Evolutionary conservation across 176 grass and related monocot genomes (phyloP).

Genomic region (Typha latifolia): DNA sequence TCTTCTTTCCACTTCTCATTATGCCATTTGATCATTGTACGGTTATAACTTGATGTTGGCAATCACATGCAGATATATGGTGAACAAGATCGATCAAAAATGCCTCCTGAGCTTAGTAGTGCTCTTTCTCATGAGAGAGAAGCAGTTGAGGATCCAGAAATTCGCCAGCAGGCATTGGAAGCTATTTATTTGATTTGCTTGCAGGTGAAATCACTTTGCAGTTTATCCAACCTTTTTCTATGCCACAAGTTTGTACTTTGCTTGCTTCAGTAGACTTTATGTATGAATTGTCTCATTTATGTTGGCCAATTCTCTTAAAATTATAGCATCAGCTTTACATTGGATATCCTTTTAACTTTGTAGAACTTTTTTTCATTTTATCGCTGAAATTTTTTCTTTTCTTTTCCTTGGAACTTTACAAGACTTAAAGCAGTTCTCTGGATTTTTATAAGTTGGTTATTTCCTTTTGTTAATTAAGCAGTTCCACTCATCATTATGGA

Average conservation of each 20-base stretch:
- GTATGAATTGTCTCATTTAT: not conserved
- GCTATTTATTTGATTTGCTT: conserved; percentile 93
- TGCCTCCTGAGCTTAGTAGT: conserved; percentile 76
- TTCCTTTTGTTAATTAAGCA: too few relatives aligned
- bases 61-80: conserved; percentile 55
- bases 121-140: conserved; percentile 87
- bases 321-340: too few relatives aligned
- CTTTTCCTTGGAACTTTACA: too few relatives aligned
- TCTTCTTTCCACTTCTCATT: not conserved
- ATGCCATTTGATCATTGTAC: not conserved
- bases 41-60: conserved; percentile 5
- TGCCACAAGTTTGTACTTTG: not conserved
- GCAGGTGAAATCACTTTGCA: conserved; percentile 34
- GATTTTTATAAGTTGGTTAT: too few relatives aligned
- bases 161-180: conserved; percentile 71
- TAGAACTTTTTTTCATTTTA: too few relatives aligned
- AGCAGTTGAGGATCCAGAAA: conserved; percentile 73
- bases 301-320: not conserved
- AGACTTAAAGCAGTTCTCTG: too few relatives aligned
- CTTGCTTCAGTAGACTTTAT: not conserved
- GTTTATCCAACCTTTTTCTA: not conserved
- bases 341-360: too few relatives aligned
- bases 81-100: conserved; percentile 74
- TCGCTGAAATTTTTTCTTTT: too few relatives aligned
- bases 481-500: too few relatives aligned